Percentiles rank a stretch among this genome's conserved stretches.
These are phyloP conservation scores for Monilinia polystroma DNA, from an alignment of 2,329 filamentous ascomycete genomes.

Conservation along the genomic window DNA sequence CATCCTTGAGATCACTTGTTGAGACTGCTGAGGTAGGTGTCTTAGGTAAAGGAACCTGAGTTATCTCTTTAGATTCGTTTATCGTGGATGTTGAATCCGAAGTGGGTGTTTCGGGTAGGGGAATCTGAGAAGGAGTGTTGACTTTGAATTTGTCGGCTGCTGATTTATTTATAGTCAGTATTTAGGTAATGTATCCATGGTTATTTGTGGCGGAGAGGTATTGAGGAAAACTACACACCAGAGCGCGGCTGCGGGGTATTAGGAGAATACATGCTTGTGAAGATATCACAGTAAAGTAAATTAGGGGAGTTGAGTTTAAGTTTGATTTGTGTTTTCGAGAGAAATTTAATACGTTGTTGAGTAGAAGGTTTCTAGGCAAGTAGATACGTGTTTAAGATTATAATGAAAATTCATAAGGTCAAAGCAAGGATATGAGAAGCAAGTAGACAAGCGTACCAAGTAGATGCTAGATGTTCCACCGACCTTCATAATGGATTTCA, in stretches of 20 bases:
- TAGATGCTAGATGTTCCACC: too few species aligned
- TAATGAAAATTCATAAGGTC: too few species aligned
- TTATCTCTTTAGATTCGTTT: too few species aligned
- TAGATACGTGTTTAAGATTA: too few species aligned
- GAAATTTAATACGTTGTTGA: too few species aligned
- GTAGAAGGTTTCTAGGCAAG: too few species aligned
- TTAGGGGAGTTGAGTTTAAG: background rate
- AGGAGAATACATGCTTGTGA: background rate
- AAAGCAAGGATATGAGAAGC: too few species aligned
- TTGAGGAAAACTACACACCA: background rate
- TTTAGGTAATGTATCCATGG: too few species aligned
- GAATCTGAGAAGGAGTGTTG: background rate
- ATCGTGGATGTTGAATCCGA: background rate
- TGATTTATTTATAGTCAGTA: background rate
- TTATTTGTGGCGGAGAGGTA: background rate
- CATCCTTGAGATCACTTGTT: background rate
- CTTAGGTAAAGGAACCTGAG: background rate
- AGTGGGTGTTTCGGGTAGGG: background rate
- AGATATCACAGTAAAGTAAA: background rate
- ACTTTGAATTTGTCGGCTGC: background rate
- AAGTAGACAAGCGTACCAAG: too few species aligned
- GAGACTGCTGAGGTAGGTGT: background rate
- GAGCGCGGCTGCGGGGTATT: background rate
- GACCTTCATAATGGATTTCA: too few species aligned
- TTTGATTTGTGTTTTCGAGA: too few species aligned